A percentile compares a stretch with the other conserved stretches of the same genome.
Conservation (phyloP, 768 basidiomycete species). For the Mycena capillaripes region DNA sequence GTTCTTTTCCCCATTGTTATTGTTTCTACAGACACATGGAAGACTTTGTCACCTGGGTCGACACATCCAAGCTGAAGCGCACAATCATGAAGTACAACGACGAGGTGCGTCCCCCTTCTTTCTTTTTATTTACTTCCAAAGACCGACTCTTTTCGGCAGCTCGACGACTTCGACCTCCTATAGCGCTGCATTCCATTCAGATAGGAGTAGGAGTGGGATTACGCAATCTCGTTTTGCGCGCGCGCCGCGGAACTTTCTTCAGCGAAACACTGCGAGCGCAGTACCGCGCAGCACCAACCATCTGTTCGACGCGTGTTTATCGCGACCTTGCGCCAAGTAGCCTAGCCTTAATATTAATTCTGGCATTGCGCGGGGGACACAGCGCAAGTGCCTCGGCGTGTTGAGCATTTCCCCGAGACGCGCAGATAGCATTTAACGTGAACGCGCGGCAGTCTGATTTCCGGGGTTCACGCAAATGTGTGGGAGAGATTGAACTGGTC, state of each 20-base stretch:
- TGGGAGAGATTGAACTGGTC: no score
- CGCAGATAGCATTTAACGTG: no score
- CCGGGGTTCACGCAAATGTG: no score
- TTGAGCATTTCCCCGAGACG: no score
- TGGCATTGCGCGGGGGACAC: no score
- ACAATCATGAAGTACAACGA: slow-evolving; percentile 98
- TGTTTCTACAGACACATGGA: slow-evolving; percentile 85
- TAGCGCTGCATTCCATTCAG: slow-evolving; percentile 46
- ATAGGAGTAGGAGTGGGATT: neutral
- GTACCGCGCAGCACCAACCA: no score
- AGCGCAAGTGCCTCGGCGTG: no score
- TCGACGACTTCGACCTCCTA: slow-evolving; percentile 94
- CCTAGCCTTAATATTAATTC: neutral
- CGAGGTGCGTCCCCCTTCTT: slow-evolving; percentile 79
- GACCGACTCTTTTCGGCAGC: slow-evolving; percentile 58
- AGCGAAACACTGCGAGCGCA: neutral
- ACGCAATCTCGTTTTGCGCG: neutral
- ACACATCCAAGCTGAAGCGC: slow-evolving; percentile 96
- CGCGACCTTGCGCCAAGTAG: neutral
- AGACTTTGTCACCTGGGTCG: slow-evolving; percentile 99
- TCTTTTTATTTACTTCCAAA: neutral
- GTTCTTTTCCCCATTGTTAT: neutral
- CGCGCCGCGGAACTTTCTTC: neutral
- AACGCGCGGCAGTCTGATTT: no score
- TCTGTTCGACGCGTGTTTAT: neutral